Evolutionary conservation across 176 grass and related monocot species (phyloP).

Genomic region (Sorghum bicolor): Sorghum_bicolor_NCBIv3 NC_012871.2:68767001-68767500

Average conservation of each 20-base stretch:
- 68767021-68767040: background rate
- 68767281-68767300: conserved; percentile 20
- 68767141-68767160: conserved; percentile 16
- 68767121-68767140: background rate
- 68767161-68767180: background rate
- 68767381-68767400: background rate
- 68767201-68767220: background rate
- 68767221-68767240: conserved; percentile 3
- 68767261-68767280: background rate
- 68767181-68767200: conserved; percentile 11
- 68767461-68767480: conserved; percentile 91
- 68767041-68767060: background rate
- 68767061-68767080: conserved; percentile 5
- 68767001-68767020: conserved; percentile 10
- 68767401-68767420: background rate
- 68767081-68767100: conserved; percentile 2
- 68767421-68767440: conserved; percentile 87
- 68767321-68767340: background rate
- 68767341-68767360: background rate
- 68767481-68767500: conserved; percentile 95
- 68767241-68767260: conserved; percentile 22
- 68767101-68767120: conserved; percentile 12
- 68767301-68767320: conserved; percentile 22
- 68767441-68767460: conserved; percentile 94
- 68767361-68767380: background rate